Base-by-base conservation (phyloP, 768 basidiomycete genomes). In the Termitomyces sp. region DNA sequence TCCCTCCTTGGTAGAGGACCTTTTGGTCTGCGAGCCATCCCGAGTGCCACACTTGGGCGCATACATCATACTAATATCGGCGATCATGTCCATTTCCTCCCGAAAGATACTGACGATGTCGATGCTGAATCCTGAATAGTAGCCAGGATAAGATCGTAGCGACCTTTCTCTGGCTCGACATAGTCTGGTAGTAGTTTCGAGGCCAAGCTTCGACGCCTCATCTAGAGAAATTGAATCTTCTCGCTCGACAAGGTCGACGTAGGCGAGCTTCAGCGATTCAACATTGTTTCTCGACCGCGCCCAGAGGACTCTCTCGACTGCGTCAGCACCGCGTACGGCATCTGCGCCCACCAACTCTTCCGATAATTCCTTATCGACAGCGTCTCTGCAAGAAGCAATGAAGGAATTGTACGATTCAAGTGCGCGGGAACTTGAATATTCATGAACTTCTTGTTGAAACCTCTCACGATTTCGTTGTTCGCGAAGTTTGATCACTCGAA, bases 241-340 rank as follows among this genome's bases (percentile, higher is more conserved):
- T 20, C 56, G 56, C 3, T 41, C 33, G 7, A 32, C 22, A 4
- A 61, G 46, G 5, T 53, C 60, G 15, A 53, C 29, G 32, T 50
- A 56, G 1, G 52, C 50, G 12, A 45, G 32, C 10, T 52, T 45
- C 7, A 58, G 40, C 32, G 45, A 61, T 11, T 56, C 23, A 4
- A 42, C 10, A 13, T 49, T 38, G 3, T 49, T 35, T 4, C 25
- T 25, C 3, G 33, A 13, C 15, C 41, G 44, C 3, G 59, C 59
- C 39, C 51, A 41, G 7, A 53, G 25, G 7, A 55, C 29, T 29
- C 50, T 41, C 9, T 50, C 53, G 3, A 53, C 46, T 10, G 45
- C 36, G 7, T 54, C 52, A 16, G 18, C 7, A 35, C 36, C 40
- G 22, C 16, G 38, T 11, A 12, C 12, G 13, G 16, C 23, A 15